Base-by-base conservation (phyloP, 2,329 filamentous ascomycete genomes). In the Trichophyton mentagrophytes region DNA sequence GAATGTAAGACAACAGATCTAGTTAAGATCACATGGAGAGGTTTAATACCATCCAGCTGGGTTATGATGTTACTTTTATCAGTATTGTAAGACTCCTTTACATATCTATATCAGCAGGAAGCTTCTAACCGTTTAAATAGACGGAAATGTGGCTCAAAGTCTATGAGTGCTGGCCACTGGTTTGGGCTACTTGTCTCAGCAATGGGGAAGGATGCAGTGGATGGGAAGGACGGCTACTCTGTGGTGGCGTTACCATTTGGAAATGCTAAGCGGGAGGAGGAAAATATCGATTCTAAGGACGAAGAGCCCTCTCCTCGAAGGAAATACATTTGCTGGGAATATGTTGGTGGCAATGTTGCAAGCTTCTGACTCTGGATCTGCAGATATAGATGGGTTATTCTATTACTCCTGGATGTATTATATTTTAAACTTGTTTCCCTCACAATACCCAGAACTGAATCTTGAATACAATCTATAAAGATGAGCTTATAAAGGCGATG, bases 1-100 rank as follows among this genome's bases (percentile, higher is more conserved):
- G 60, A 68, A 3, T 61, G 62, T 17, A 64, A 60, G 7, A 11
- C 65, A 3, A 61, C 62, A 13, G 66, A 72, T 61, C 61, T 76
- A 3, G 65, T 78, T 15, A 72, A 67, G 22, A 47, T 77, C n/a
- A 73, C 68, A 61, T 79, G 76, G 76, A 69, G 68, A 30, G 77
- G 76, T 0, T 61, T 78, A 17, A 69, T 78, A 38, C 67, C 73
- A 7, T 63, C 69, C 3, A 64, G 65, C 15, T 79, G 76, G 76
- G 70, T 76, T 7, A 69, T 68, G 59, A 63, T 70, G 22, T 33
- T 79, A 33, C 68, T 77, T 25, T 63, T 69, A 3, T 63, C 61
- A 53, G 59, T 74, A 33, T 62, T 72, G 76, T 78, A 66, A 70
- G 74, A 4, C 30, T n/a, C 9, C 27, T n/a, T 30, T 9, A 17